Evolutionary conservation across 2,329 filamentous ascomycete species (phyloP), one percentile per base, ranked within the genome.

Genomic region (Ascochyta koolunga): DNA sequence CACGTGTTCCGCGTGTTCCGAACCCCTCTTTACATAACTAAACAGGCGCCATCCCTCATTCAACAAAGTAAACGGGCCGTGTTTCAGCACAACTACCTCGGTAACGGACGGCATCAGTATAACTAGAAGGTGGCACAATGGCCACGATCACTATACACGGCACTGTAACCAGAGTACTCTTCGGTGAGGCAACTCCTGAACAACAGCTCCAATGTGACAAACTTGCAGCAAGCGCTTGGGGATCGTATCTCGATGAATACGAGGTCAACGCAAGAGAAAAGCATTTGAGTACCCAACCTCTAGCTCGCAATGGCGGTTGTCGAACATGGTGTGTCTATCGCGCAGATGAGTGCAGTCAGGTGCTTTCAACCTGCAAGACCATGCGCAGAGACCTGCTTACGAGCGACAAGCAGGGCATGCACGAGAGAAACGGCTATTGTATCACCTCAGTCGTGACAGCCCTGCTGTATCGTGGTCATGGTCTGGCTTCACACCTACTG

Each of bases 311-410:
- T 19, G 33, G 46, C n/a, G 46, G 42, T n/a, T 24, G 41, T 43
- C 45, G 55, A 19, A 32, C 29, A 2, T 58, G 55, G 46, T 54
- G 46, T 19, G 11, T 50, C 3, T 54, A 50, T 31, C 37, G 36
- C 15, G 22, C 37, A 19, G 40, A 54, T 7, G 38, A 46, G 15
- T 21, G 31, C 5, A 21, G 18, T 18, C 37, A 36, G 13, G 33
- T 58, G 19, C 25, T 58, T 3, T 42, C 46, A 10, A 44, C 42
- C 2, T 50, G 55, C 15, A 50, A 36, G 32, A 51, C 50, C 16
- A 10, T 51, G 21, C 37, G 29, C 9, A 46, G 50, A 22, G n/a
- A 31, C 4, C 29, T 50, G 3, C 38, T 54, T 8, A 7, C 54
- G 9, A 33, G 16, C 10, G 13, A 31, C 21, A 2, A 18, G 24